These are phyloP conservation scores for Trichoderma koningii DNA, from an alignment of 2,329 filamentous ascomycete genomes.

Conservation along the genomic window DNA sequence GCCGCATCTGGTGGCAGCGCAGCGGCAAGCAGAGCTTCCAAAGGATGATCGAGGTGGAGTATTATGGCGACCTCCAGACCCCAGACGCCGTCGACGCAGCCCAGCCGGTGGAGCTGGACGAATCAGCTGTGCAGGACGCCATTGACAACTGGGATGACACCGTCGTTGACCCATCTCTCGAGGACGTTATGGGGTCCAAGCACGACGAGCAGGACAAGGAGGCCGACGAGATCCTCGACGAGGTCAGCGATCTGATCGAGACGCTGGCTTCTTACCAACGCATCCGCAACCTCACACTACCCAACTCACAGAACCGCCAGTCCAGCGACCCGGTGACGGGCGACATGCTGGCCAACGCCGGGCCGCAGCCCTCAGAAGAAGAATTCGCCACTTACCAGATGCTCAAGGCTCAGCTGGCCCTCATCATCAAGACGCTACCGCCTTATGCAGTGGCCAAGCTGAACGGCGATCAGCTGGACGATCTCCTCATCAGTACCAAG, in stretches of 20 bases:
- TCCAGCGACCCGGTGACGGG: slow-evolving; percentile 64
- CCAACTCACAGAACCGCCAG: slow-evolving; percentile 63
- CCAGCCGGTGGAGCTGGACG: slow-evolving; percentile 50
- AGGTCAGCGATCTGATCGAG: slow-evolving; percentile 75
- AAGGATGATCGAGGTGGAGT: slow-evolving; percentile 60
- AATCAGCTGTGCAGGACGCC: slow-evolving; percentile 54
- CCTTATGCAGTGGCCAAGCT: slow-evolving; percentile 85
- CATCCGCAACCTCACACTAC: slow-evolving; percentile 71
- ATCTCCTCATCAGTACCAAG: slow-evolving; percentile 78
- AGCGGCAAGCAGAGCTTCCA: slow-evolving; percentile 67
- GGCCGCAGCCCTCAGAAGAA: slow-evolving; percentile 66
- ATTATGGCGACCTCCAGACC: slow-evolving; percentile 46
- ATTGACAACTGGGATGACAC: slow-evolving; percentile 62
- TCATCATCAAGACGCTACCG: slow-evolving; percentile 74
- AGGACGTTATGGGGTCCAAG: slow-evolving; percentile 55
- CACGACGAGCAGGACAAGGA: slow-evolving; percentile 65
- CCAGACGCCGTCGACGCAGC: slow-evolving; percentile 41
- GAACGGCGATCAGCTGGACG: slow-evolving; percentile 81
- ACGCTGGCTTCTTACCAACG: slow-evolving; percentile 77
- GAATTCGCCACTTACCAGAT: slow-evolving; percentile 67
- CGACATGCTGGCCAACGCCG: slow-evolving; percentile 68
- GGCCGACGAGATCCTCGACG: slow-evolving; percentile 68
- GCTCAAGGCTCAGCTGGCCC: slow-evolving; percentile 71
- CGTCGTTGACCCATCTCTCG: slow-evolving; percentile 59
- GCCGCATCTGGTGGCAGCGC: slow-evolving; percentile 76